These are phyloP conservation scores for Fusarium nodosum DNA, from an alignment of 2,329 filamentous ascomycete species.

Conservation along the genomic window DNA sequence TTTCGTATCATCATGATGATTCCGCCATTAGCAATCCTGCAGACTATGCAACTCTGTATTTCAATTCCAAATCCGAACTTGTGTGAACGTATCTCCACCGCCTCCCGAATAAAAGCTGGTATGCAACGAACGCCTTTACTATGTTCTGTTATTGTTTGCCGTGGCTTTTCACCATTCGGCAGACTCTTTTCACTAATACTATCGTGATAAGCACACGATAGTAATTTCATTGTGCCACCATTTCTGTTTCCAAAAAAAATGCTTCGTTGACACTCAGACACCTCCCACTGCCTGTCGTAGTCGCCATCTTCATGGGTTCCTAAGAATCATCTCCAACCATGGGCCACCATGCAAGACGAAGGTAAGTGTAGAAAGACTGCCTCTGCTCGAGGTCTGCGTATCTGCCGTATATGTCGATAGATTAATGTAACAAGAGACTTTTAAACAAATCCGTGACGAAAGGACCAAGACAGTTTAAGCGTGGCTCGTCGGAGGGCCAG, in stretches of 20 bases:
- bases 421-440: not conserved
- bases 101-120: not conserved
- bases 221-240: not conserved
- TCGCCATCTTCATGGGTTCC: not conserved
- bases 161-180: not conserved
- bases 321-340: not conserved
- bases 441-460: not conserved
- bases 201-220: not conserved
- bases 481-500: conserved; percentile 44
- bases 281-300: not conserved
- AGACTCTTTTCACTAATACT: not conserved
- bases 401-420: not conserved
- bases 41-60: not conserved
- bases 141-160: not conserved
- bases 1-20: conserved; percentile 8
- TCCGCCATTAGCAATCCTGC: not conserved
- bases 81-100: not conserved
- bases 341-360: not conserved
- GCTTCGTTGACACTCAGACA: not conserved
- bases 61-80: not conserved
- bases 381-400: not conserved
- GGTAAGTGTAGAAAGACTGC: not conserved
- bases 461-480: not conserved
- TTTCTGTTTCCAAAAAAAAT: not conserved
- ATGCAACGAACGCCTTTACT: not conserved